These are phyloP conservation scores for Mycena capillaripes DNA, from an alignment of 768 basidiomycete genomes.

Conservation along the genomic window DNA sequence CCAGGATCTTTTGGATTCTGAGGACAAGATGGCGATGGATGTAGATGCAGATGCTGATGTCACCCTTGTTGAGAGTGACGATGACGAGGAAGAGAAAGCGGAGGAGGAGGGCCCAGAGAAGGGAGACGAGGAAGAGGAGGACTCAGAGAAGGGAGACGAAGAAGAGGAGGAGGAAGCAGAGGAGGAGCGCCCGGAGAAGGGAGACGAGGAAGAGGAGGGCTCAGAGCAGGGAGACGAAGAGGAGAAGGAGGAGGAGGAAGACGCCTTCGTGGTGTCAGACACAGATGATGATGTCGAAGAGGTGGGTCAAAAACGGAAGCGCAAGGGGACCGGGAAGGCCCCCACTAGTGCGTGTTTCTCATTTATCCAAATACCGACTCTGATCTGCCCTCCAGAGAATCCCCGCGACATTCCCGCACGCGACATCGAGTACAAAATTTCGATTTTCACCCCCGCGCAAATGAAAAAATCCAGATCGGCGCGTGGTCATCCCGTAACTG, in stretches of 20 bases:
- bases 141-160: not conserved
- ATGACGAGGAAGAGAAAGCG: not conserved
- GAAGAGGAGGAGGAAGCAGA: not conserved
- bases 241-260: not conserved
- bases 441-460: not conserved
- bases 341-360: not conserved
- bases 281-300: not conserved
- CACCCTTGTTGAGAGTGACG: not conserved
- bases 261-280: not conserved
- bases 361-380: not conserved
- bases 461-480: not conserved
- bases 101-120: not conserved
- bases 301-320: not conserved
- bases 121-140: not conserved
- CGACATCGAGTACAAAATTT: not conserved
- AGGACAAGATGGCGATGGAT: not conserved
- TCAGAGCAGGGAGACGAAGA: not conserved
- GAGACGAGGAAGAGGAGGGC: not conserved
- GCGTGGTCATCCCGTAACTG: not conserved
- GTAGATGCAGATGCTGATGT: not conserved
- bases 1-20: not conserved
- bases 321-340: no score
- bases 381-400: not conserved
- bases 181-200: not conserved
- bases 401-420: not conserved